Percentiles rank a stretch among this genome's conserved stretches.
Conservation (phyloP, 768 basidiomycete species). For the Lentinula boryana region DNA sequence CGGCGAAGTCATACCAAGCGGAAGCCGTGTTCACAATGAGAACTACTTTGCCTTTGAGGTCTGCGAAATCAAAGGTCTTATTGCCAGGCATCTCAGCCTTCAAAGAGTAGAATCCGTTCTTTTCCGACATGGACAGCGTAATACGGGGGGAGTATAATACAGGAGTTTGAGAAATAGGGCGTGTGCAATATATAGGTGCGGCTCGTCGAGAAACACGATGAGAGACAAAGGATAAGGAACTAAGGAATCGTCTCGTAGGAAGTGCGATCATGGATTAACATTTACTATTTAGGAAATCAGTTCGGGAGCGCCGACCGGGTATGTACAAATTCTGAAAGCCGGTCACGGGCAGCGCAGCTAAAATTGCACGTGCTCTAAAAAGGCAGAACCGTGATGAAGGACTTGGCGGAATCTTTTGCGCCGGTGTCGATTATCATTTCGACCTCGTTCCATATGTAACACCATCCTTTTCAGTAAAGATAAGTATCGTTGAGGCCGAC, state of each 20-base stretch:
- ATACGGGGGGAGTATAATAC: constrained; percentile 5
- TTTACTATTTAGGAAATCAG: not conserved
- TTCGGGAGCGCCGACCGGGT: not conserved
- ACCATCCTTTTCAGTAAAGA: constrained; percentile 41
- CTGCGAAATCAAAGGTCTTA: constrained; percentile 53
- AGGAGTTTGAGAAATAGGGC: not conserved
- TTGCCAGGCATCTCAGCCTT: constrained; percentile 58
- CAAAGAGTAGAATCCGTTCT: constrained; percentile 55
- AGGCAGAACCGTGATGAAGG: not conserved
- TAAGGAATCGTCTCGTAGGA: not conserved
- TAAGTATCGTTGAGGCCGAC: constrained; percentile 43
- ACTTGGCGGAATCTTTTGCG: constrained; percentile 37
- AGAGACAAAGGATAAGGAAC: not conserved
- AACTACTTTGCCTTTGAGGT: constrained; percentile 73
- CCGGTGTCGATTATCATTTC: constrained; percentile 31
- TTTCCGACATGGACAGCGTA: constrained; percentile 22
- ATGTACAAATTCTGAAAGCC: not conserved
- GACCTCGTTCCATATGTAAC: constrained; percentile 43
- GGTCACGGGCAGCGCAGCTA: no score
- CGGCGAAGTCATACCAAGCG: constrained; percentile 45
- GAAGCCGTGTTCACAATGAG: constrained; percentile 78
- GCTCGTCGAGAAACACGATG: not conserved
- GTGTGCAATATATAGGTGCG: not conserved
- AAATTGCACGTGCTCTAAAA: not conserved
- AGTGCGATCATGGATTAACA: not conserved